Percentiles rank a stretch among this genome's conserved stretches.
These are phyloP conservation scores for Globisporangium middletonii DNA, from an alignment of 352 stramenopile species.

Conservation along the genomic window DNA sequence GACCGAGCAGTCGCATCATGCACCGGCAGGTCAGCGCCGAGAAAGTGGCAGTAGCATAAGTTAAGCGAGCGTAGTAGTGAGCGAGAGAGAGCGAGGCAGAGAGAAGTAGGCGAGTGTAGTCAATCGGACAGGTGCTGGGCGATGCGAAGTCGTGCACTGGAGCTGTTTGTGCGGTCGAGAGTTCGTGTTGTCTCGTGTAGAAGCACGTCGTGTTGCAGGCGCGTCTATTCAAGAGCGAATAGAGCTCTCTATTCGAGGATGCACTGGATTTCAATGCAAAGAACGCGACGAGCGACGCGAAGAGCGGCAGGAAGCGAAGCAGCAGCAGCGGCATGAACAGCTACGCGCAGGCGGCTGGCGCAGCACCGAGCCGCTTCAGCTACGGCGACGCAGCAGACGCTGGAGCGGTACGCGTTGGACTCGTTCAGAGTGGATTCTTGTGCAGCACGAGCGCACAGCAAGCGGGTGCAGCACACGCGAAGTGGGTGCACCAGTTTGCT, in stretches of 20 bases:
- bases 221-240: too few relatives aligned
- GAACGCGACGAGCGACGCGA: not conserved
- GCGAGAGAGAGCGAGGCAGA: not conserved
- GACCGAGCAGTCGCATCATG: constrained; percentile 2
- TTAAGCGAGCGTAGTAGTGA: constrained; percentile 11
- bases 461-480: not conserved
- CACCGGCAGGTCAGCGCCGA: constrained; percentile 3
- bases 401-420: not conserved
- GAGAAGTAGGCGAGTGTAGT: not conserved
- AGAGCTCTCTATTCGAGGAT: too few relatives aligned
- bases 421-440: not conserved
- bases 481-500: not conserved
- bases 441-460: not conserved
- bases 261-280: not conserved
- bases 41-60: constrained; percentile 16
- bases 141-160: too few relatives aligned
- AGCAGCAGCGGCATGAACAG: not conserved
- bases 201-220: too few relatives aligned
- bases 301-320: not conserved
- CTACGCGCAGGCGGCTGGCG: constrained; percentile 5
- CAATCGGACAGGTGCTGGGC: too few relatives aligned
- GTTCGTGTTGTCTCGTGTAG: too few relatives aligned
- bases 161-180: too few relatives aligned
- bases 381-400: not conserved
- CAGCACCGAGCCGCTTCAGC: constrained; percentile 3